phyloP scores from a whole-genome alignment of 768 basidiomycete genomes.

The Trichaptum fuscoviolaceum region DNA sequence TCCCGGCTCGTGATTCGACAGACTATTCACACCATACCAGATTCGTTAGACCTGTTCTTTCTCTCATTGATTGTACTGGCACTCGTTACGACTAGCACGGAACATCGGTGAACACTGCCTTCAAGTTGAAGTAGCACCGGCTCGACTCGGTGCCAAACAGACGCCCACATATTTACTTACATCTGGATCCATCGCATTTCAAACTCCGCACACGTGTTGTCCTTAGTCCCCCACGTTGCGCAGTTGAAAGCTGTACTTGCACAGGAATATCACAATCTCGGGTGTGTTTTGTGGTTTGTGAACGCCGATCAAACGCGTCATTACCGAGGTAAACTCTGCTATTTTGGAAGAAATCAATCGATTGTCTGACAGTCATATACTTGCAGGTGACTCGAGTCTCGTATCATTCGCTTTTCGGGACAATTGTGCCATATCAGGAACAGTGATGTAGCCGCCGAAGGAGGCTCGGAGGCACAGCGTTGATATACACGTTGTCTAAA shows the following conservation, averaged over 20 bases:
- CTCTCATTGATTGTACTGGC: no score
- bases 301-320: neutral
- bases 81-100: no score
- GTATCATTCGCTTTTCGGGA: no score
- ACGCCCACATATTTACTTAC: neutral
- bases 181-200: neutral
- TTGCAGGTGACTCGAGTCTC: neutral
- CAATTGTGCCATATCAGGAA: neutral
- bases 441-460: neutral
- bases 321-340: neutral
- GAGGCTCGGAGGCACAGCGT: neutral
- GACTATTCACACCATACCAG: no score
- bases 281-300: neutral
- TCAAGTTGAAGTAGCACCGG: no score
- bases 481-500: neutral
- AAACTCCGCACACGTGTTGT: neutral
- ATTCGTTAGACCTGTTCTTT: no score
- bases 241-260: no score
- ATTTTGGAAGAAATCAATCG: neutral
- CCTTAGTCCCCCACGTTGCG: neutral
- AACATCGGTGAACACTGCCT: no score
- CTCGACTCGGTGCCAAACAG: no score
- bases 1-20: no score
- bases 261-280: neutral
- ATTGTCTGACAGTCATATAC: neutral